Base-by-base conservation (phyloP, 345 rosid species). In the Salix arbutifolia region DNA sequence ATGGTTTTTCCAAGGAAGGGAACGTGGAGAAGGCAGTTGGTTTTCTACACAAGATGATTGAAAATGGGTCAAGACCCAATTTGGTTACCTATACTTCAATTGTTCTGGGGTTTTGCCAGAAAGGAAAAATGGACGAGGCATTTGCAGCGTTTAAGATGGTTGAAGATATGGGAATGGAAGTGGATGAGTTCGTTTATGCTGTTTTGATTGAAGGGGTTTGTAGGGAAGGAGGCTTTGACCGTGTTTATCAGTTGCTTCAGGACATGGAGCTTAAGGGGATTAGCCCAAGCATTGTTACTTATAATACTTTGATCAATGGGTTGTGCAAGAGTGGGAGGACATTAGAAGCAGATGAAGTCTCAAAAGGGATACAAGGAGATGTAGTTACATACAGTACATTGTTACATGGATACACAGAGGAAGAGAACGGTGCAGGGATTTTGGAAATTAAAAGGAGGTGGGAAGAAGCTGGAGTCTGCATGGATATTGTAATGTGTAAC, bases 231-330 rank as follows among this genome's bases (percentile, higher is more conserved):
- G 76, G 87, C 84, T 84, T 92, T 69, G 85, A 71, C 73, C 80
- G 21, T 37, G 94, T 75, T 71, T 88, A 82, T 83, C 53, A 65
- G 65, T 67, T 94, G 78, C 85, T 92, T 65, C 87, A 70, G 78
- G 97, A 89, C 69, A 92, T 92, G 97, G 92, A 91, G 87, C 80
- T 79, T 78, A 90, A 84, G 81, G 89, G 90, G 66, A 88, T 94
- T 70, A 77, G 77, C 71, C 93, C 92, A 6, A 84, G 87, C 78
- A 77, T 85, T 40, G 76, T 89, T 70, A 84, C 92, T 1, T 92
- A 83, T 77, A 94, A 90, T 79, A 88, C 83, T 40, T 78, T 92
- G 75, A 86, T 92, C 72, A 90, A 85, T 73, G 92, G 97, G 40
- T 76, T 94, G 58, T 94, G 96, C 81, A 89, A 84, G 81, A 77